Conservation (phyloP, 176 grass and related monocot species). For the sorghum (Sorghum bicolor) region DNA sequence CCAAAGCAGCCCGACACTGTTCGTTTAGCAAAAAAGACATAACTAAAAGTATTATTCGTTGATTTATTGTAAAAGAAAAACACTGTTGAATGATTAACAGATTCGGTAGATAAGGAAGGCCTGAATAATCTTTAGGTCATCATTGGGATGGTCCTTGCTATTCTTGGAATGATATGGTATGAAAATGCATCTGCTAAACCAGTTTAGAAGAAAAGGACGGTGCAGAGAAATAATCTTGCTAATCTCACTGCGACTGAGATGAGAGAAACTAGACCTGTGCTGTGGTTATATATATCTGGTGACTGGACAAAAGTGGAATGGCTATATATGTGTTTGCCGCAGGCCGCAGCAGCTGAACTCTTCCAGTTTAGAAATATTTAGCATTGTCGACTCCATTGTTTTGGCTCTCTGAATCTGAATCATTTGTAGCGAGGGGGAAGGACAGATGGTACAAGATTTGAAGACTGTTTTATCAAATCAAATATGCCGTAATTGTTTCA, state of each 20-base stretch:
- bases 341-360: neutral
- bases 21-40: too few species aligned
- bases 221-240: slow-evolving; percentile 22
- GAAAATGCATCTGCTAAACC: slow-evolving; percentile 73
- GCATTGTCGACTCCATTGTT: slow-evolving; percentile 4
- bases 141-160: too few species aligned
- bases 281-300: slow-evolving; percentile 5
- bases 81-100: too few species aligned
- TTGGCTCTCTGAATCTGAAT: neutral
- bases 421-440: neutral
- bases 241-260: neutral
- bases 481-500: neutral
- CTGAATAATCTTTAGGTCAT: too few species aligned
- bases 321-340: too few species aligned
- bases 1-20: too few species aligned
- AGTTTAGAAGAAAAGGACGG: slow-evolving; percentile 31
- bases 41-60: too few species aligned
- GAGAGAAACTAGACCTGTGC: neutral
- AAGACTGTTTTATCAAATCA: neutral
- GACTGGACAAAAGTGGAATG: slow-evolving; percentile 5
- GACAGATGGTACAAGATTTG: neutral
- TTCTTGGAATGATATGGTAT: slow-evolving; percentile 26
- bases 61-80: too few species aligned
- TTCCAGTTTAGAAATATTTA: neutral
- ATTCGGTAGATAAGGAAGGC: too few species aligned